Base-by-base conservation (phyloP, 768 basidiomycete species). In the Lactarius psammicola region DNA sequence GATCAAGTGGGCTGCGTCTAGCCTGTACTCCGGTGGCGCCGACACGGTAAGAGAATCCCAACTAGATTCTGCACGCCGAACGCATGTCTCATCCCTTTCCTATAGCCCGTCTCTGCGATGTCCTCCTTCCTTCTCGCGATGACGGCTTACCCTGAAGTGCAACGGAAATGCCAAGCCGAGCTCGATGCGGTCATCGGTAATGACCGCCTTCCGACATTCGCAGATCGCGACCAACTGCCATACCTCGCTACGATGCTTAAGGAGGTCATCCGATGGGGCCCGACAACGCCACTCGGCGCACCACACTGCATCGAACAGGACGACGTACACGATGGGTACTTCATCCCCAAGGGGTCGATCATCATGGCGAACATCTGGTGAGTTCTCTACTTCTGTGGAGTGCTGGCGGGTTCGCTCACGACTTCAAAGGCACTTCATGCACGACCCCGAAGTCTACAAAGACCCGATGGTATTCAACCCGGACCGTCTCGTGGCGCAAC, bases 341-440 rank as follows among this genome's bases (percentile, higher is more conserved):
- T 74, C 55, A 77, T 81, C n/a, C 78, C 78, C 4, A 76, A 75
- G 56, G 78, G 76, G 8, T 74, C 77, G 0, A 71, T 77, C 40
- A 66, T 79, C n/a, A 68, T 78, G 57, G 65, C 74, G 0, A 80
- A 80, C 59, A 71, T 75, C 57, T 75, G 75, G 79, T 78, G 59
- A 17, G 69, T 34, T 3, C n/a, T 13, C 18, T 54, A 3, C 5
- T 10, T 4, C 11, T 42, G 38, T 6, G 1, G 46, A 34, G 6
- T 20, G 17, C 18, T 15, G n/a, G 59, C 33, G n/a, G 2, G 44
- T 46, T n/a, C 11, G 20, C 44, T 46, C 44, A 46, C 44, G 44
- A 23, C 8, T 46, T 1, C 40, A 33, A 31, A 77, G 76, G 74
- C 62, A 59, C 34, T 70, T 77, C 53, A 31, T 74, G 44, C 75